Percentiles rank a stretch among this genome's conserved stretches.
Conservation (phyloP, 2,329 filamentous ascomycete species). For the Akanthomyces uredinophilus region DNA sequence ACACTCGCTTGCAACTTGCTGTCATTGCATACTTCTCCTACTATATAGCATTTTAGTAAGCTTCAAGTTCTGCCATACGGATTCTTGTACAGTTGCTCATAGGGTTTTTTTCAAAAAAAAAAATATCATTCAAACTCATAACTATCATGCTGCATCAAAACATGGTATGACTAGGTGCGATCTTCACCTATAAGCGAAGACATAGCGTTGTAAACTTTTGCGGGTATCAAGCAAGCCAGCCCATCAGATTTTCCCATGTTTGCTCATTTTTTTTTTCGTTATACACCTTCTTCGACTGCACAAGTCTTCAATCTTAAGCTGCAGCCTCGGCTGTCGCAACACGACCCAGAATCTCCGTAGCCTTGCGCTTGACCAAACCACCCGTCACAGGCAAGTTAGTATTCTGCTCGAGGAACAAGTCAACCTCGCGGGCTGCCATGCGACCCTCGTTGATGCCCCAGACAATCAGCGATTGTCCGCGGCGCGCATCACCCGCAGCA, state of each 20-base stretch:
- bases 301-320: not conserved
- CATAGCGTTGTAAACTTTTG: not conserved
- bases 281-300: not conserved
- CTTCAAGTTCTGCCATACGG: too few relatives aligned
- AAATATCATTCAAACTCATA: too few relatives aligned
- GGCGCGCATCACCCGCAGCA: slow-evolving; percentile 89
- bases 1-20: too few relatives aligned
- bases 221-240: not conserved
- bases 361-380: slow-evolving; percentile 83
- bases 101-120: too few relatives aligned
- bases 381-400: slow-evolving; percentile 84
- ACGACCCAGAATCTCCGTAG: slow-evolving; percentile 58
- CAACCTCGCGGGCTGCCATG: slow-evolving; percentile 86
- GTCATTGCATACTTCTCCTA: too few relatives aligned
- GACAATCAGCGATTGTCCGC: slow-evolving; percentile 92
- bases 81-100: too few relatives aligned
- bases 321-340: slow-evolving; percentile 12
- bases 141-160: too few relatives aligned
- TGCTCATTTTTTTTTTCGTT: not conserved
- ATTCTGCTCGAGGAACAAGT: slow-evolving; percentile 75
- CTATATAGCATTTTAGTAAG: too few relatives aligned
- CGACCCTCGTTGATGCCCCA: slow-evolving; percentile 98
- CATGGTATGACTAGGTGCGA: too few relatives aligned
- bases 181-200: too few relatives aligned
- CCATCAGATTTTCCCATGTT: not conserved